Evolutionary conservation across 148 eudicot species (phyloP).

Genomic region (Tetragonia tetragonoides): DNA sequence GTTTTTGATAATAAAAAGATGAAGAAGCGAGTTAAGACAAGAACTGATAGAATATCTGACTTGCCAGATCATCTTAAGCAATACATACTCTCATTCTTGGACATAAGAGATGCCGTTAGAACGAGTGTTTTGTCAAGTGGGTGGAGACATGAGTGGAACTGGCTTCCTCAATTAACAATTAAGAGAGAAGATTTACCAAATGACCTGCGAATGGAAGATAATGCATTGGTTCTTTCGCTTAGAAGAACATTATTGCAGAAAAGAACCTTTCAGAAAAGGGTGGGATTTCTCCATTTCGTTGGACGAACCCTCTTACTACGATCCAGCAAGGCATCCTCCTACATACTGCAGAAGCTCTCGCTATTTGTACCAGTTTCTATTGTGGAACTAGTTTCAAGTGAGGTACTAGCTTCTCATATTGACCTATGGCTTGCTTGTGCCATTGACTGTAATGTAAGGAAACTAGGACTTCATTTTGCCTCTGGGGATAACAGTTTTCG

Average conservation of each 20-base stretch:
- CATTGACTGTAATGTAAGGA: background rate
- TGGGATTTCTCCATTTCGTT: background rate
- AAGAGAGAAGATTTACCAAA: background rate
- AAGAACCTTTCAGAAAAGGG: background rate
- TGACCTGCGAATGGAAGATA: background rate
- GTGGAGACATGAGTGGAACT: conserved; percentile 13
- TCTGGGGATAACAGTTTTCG: background rate
- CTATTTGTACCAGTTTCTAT: background rate
- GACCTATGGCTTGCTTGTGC: conserved; percentile 7
- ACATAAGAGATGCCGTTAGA: background rate
- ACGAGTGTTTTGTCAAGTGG: conserved; percentile 9
- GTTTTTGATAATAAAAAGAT: background rate
- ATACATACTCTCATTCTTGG: conserved; percentile 1
- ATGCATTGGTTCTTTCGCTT: too few species aligned
- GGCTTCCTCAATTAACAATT: conserved; percentile 2
- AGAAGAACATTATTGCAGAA: too few species aligned
- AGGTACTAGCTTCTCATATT: background rate
- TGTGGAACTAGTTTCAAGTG: too few species aligned
- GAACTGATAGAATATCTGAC: conserved; percentile 1
- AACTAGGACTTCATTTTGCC: background rate
- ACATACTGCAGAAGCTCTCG: background rate
- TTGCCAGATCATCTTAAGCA: conserved; percentile 1
- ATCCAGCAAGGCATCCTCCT: background rate
- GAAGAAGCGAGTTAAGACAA: background rate
- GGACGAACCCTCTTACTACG: background rate